Base-by-base conservation (phyloP, 768 basidiomycete species). In the Agaricus subrufescens region DNA sequence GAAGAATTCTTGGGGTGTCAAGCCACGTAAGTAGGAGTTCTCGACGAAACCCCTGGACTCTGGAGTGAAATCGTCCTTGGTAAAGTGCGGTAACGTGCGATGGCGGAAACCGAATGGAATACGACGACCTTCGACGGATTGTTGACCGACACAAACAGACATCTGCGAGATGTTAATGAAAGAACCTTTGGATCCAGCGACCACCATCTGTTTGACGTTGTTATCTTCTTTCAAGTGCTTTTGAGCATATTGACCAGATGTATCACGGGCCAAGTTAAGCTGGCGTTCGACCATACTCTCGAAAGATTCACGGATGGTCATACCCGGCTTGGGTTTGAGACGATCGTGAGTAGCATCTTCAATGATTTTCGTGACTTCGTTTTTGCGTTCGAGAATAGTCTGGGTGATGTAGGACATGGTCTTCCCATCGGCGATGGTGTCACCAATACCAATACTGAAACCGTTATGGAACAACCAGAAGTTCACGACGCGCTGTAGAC, bases 161-260 rank as follows among this genome's bases (percentile, higher is more conserved):
- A 98, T 98, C 74, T 99, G 97, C 10, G 97, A 98, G 65, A 99
- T 98, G 72, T 99, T 99, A 81, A 98, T 99, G 79, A 94, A 95
- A 0, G 94, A 94, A 72, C 95, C 94, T 73, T 99, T 98, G 11
- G 97, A 97, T 26, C 97, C 97, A 9, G 97, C 95, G 5, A 96
- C 93, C 66, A 98, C 96, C 97, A 99, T 99, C 82, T 98, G 97
- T 80, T 98, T 99, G 76, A 98, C 95, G 64, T 98, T 98, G 79
- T 99, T 98, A 74, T 97, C 95, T 69, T 93, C 92, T 80, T 98
- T 98, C 81, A 98, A 77, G 67, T 88, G 88, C 74, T 94, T 89
- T 74, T 98, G 94, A n/a, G 95, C 96, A 45, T 87, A 91, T 68
- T 94, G 93, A 77, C 97, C 97, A 29, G 94, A 94, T 46, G 83